Evolutionary conservation across 2,329 filamentous ascomycete species (phyloP), one percentile per base, ranked within the genome.

Genomic region (Mycosphaerella arachidis): DNA sequence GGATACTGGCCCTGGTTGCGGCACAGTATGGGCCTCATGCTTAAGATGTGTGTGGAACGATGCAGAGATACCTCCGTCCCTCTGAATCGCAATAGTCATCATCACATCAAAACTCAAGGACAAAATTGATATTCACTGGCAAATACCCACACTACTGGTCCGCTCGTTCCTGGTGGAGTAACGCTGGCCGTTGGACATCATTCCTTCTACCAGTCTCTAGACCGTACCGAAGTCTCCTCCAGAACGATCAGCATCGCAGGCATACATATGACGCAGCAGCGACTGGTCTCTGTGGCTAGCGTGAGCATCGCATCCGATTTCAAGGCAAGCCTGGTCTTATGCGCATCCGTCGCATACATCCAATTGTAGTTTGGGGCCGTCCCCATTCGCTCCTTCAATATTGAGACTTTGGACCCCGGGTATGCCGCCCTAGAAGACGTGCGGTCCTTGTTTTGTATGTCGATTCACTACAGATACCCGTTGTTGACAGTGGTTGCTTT

Each of bases 281-380:
- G 63, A 37, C 13, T 66, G 35, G 61, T 55, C 37, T 59, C 57
- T 6, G 56, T 54, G 13, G 48, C 57, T 10, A 63, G 65, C 24
- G 64, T 60, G 4, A 55, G 58, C 1, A 59, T 67, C 27, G 63
- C 65, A 43, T 66, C 64, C 40, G 35, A 58, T 4, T 46, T 62
- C 20, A 64, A 64, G 30, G 63, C 58, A 3, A 59, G 56, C 24
- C 48, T 66, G 30, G 55, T 63, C 16, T 18, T 62, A 29, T 56
- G 58, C 40, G 56, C 56, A 10, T 58, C 56, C 16, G 58, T 56
- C 3, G 63, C 63, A 16, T 65, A 67, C 33, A 58, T 58, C 18
- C 63, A 67, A 37, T 27, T 62, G 7, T 56, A 62, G 7, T 67
- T 58, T 35, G n/a, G 51, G 20, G 59, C 52, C 1, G 51, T 60